These are phyloP conservation scores for Hypoxylon intermedium DNA, from an alignment of 495 filamentous ascomycete species.

Conservation along the genomic window DNA sequence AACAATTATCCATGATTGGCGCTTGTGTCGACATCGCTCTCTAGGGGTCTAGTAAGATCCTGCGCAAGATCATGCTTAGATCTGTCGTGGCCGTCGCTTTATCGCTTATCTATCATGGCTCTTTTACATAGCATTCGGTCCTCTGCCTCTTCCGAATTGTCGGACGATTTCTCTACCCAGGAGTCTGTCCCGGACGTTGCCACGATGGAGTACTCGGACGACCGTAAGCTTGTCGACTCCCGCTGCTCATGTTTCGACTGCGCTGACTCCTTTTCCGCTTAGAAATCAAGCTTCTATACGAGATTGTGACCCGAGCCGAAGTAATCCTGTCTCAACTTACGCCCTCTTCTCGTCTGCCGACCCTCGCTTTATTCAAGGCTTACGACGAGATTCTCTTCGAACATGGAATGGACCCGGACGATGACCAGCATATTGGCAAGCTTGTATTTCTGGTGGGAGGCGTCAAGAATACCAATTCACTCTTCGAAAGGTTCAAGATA, in stretches of 20 bases:
- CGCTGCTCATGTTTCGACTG: neutral
- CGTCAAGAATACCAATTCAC: slow-evolving; percentile 43
- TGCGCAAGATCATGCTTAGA: slow-evolving; percentile 16
- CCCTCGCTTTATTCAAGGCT: slow-evolving; percentile 78
- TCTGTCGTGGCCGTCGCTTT: neutral
- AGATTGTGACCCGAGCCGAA: slow-evolving; percentile 77
- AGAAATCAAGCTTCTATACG: slow-evolving; percentile 82
- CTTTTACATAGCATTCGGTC: slow-evolving; percentile 21
- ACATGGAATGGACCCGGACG: slow-evolving; percentile 70
- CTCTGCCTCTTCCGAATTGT: slow-evolving; percentile 23
- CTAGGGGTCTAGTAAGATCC: neutral
- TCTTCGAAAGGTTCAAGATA: slow-evolving; percentile 72
- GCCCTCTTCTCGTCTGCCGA: slow-evolving; percentile 69
- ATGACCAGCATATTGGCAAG: slow-evolving; percentile 76
- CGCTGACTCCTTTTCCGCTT: slow-evolving; percentile 25
- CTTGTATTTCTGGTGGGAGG: slow-evolving; percentile 83
- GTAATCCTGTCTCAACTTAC: slow-evolving; percentile 59
- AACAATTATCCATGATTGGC: slow-evolving; percentile 5
- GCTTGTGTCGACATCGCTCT: neutral
- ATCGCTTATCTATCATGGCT: slow-evolving; percentile 23
- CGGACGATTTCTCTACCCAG: slow-evolving; percentile 11
- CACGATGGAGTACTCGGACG: slow-evolving; percentile 60
- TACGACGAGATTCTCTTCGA: slow-evolving; percentile 75
- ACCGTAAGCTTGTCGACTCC: slow-evolving; percentile 58
- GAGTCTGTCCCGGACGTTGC: slow-evolving; percentile 15